Base-by-base conservation (phyloP, 768 basidiomycete species). In the Nidularia pulvinata region DNA sequence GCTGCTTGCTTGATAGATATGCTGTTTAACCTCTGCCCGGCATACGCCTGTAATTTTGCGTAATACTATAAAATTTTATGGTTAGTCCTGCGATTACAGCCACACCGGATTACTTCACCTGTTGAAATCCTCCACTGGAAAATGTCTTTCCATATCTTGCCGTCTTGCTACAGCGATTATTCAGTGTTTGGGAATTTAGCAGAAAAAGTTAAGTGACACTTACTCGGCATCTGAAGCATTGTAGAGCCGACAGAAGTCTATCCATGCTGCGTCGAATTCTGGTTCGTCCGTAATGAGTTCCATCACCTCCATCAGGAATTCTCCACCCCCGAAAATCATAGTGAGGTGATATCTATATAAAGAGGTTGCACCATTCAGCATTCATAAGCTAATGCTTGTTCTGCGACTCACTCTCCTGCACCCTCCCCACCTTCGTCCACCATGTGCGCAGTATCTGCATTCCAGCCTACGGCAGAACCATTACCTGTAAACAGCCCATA, bases 241-340 rank as follows among this genome's bases (percentile, higher is more conserved):
- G 48, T 61, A 69, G n/a, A 69, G 58, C 39, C 59, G 60, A 50
- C 72, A 74, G 51, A 73, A 73, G 55, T 73, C 73, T 13, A 74
- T 35, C 73, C 73, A 74, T 6, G 71, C 71, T 37, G 69, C 70
- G 52, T 74, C 71, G 53, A 74, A 74, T 25, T 60, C 69, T 1
- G 71, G 69, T 48, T 67, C 71, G 54, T 74, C 70, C 0, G 64
- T 69, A 33, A 73, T 69, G 10, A 73, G 46, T 34, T 73, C 70
- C 69, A 73, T 70, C n/a, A 64, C 65, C 49, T 74, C 73, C 71
- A 74, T 74, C 32, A 73, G 52, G 50, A 74, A 69, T 53, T 73
- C 73, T 10, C 71, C 70, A 4, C 70, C 73, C 19, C 69, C 70
- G 36, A 71, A 72, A 7, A 71, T 51, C 70, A 72, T 72, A 22